Evolutionary conservation across 352 stramenopile species (phyloP).

Genomic region (Phytophthora cactorum): DNA sequence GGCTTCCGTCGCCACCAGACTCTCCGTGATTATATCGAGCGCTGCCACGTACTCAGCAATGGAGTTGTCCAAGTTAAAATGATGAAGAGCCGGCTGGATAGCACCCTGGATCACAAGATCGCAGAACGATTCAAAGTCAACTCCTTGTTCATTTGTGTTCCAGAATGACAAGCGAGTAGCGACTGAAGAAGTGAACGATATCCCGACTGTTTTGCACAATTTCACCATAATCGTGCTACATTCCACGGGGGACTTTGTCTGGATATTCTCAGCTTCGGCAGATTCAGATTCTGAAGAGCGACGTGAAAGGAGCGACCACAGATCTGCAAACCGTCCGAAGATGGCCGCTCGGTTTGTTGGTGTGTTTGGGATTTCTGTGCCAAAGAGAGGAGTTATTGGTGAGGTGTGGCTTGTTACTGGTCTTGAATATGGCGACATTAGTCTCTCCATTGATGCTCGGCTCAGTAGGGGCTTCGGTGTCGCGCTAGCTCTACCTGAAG

Average conservation of each 20-base stretch:
- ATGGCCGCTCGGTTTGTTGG: slow-evolving; percentile 31
- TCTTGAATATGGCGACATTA: slow-evolving; percentile 14
- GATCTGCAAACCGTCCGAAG: slow-evolving; percentile 38
- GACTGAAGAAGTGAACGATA: slow-evolving; percentile 33
- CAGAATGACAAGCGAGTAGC: slow-evolving; percentile 33
- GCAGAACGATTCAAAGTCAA: slow-evolving; percentile 62
- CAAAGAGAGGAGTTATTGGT: slow-evolving; percentile 36
- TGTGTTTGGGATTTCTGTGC: slow-evolving; percentile 38
- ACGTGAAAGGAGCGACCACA: slow-evolving; percentile 56
- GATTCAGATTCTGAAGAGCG: slow-evolving; percentile 4
- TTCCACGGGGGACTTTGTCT: slow-evolving; percentile 52
- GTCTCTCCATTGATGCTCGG: slow-evolving; percentile 9
- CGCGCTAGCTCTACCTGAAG: slow-evolving; percentile 4
- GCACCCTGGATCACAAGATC: slow-evolving; percentile 48
- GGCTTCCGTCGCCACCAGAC: slow-evolving; percentile 32
- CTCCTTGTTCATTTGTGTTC: slow-evolving; percentile 28
- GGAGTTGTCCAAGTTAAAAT: slow-evolving; percentile 55
- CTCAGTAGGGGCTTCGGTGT: slow-evolving; percentile 25
- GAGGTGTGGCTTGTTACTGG: slow-evolving; percentile 5
- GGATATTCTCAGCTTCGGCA: neutral
- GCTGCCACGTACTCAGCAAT: slow-evolving; percentile 49
- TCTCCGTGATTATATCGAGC: slow-evolving; percentile 50
- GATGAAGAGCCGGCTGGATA: slow-evolving; percentile 56
- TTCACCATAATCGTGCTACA: slow-evolving; percentile 66
- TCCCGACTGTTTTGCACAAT: slow-evolving; percentile 61